phyloP scores from a whole-genome alignment of 495 filamentous ascomycete species.

The Echria macrotheca region DNA sequence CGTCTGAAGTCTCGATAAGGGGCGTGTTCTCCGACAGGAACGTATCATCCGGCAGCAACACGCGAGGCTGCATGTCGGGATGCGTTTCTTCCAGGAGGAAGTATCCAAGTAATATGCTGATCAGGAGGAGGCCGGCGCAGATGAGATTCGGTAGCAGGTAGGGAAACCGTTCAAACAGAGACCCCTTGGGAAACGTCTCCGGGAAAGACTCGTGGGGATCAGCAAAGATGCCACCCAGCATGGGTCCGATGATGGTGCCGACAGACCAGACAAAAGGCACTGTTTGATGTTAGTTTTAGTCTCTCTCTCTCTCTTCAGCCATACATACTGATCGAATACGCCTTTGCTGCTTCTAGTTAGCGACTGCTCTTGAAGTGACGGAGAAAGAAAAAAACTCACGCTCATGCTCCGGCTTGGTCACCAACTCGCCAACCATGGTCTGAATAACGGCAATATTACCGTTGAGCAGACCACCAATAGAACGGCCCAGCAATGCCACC shows the following conservation, averaged over 20 bases:
- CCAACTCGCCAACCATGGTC: constrained; percentile 85
- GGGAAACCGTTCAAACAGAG: constrained; percentile 70
- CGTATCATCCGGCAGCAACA: constrained; percentile 45
- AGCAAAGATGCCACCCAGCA: constrained; percentile 73
- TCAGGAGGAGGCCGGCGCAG: constrained; percentile 63
- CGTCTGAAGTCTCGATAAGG: constrained; percentile 64
- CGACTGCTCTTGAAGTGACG: background rate
- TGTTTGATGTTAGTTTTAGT: constrained; percentile 22
- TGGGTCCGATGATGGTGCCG: constrained; percentile 77
- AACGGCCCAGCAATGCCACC: constrained; percentile 66
- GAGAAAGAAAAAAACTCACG: constrained; percentile 49
- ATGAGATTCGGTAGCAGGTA: constrained; percentile 78
- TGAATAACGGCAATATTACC: constrained; percentile 87
- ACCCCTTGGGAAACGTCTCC: constrained; percentile 52
- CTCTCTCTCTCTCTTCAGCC: too few relatives aligned
- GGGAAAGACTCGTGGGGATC: constrained; percentile 67
- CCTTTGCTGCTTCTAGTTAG: constrained; percentile 53
- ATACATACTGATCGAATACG: constrained; percentile 58
- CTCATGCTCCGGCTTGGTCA: constrained; percentile 74
- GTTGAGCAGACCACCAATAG: constrained; percentile 76
- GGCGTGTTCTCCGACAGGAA: constrained; percentile 60
- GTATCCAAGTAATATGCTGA: constrained; percentile 70
- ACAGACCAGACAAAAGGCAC: constrained; percentile 86
- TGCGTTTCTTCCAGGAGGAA: constrained; percentile 75
- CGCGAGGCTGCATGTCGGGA: constrained; percentile 66